Evolutionary conservation across 768 basidiomycete species (phyloP), one percentile per base, ranked within the genome.

Genomic region (Lanmaoa rubissima): DNA sequence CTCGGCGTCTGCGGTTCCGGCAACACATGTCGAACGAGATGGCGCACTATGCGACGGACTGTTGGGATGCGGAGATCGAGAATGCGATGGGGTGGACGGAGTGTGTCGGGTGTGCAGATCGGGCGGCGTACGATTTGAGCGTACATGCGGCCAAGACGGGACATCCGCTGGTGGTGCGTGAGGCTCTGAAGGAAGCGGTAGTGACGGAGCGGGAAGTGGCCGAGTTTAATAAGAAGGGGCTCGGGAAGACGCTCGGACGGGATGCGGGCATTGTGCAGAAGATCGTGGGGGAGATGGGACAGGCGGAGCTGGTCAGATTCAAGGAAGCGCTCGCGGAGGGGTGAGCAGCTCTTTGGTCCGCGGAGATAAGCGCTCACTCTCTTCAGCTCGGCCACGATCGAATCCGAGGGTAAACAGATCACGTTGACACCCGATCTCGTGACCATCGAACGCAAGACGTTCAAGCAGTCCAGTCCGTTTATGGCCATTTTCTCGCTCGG

Each of bases 11-110:
- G 60, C 84, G 97, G 51, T 98, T 98, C 83, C 82, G 97, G 35
- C 97, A 99, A 69, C 97, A 99, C 72, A 98, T 98, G 97, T 82
- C 76, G 38, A 99, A 98, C 75, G 97, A 98, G 79, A 98, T 98
- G 96, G 97, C 97, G 1, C 97, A 98, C 73, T 99, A 99, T 72
- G 96, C 97, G 53, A 84, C 94, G 39, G 96, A 98, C 75, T 99
- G 97, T 74, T 99, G 97, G 97, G 97, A 99, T 69, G 97, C 95
- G 42, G 97, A 99, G 77, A 98, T 98, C 61, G 82, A 94, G 60
- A 94, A 92, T 52, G 90, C 92, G 48, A 60, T 59, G 17, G 71
- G 88, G 44, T 99, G 97, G 97, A 96, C 93, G 51, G 97, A 99
- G 76, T 99, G 97, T 72, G 95, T 98, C 53, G 97, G 97, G 10